Conservation (phyloP, 805 yeast genomes). For the Huiozyma naganishii region DNA sequence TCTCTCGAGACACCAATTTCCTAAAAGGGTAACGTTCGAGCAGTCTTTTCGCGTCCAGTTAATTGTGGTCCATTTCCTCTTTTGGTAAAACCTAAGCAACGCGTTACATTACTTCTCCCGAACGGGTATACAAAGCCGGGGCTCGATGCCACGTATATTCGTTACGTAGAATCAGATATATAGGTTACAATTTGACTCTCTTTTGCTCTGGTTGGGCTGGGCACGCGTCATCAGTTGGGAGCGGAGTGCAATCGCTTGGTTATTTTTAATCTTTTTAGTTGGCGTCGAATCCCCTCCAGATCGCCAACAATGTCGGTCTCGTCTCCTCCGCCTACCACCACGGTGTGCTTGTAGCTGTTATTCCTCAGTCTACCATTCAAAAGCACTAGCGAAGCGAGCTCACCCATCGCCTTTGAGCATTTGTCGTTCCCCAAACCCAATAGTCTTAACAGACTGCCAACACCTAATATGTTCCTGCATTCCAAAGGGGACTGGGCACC, state of each 20-base stretch:
- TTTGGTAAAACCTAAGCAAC: too few species aligned
- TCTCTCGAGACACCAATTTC: too few species aligned
- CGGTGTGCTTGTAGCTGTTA: conserved; percentile 68
- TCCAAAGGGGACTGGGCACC: conserved; percentile 54
- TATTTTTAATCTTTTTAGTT: background rate
- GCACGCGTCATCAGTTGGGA: background rate
- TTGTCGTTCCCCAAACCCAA: conserved; percentile 62
- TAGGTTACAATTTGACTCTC: background rate
- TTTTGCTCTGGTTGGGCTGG: background rate
- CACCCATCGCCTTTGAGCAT: conserved; percentile 48
- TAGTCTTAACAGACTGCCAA: conserved; percentile 50
- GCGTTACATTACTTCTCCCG: too few species aligned
- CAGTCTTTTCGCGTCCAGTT: too few species aligned
- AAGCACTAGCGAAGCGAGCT: conserved; percentile 52
- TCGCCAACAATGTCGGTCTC: conserved; percentile 22
- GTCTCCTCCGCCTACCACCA: conserved; percentile 41
- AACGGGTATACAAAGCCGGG: too few species aligned
- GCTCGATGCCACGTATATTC: too few species aligned
- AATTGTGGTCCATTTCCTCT: too few species aligned
- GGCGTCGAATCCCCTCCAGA: background rate
- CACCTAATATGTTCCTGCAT: conserved; percentile 58
- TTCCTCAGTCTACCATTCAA: conserved; percentile 65
- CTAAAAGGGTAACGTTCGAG: too few species aligned
- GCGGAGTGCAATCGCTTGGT: background rate
- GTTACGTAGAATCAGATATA: too few species aligned